Evolutionary conservation across 108 stramenopile genomes (phyloP), one percentile per base, ranked within the genome.

Genomic region (Cyclotella choctawhatcheeana): DNA sequence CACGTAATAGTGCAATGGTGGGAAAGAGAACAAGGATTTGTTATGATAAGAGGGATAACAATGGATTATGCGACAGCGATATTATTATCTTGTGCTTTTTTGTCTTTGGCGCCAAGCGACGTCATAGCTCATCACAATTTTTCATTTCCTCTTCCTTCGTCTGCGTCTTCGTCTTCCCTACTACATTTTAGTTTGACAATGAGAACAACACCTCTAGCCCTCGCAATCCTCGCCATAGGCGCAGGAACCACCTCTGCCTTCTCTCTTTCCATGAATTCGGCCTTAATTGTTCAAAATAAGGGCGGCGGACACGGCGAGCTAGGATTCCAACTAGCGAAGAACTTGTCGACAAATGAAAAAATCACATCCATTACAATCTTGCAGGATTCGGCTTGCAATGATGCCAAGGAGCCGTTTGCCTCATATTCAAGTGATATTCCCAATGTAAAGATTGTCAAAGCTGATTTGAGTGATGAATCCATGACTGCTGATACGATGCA

Each of bases 221-320:
- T 50, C 71, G 34, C 71, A 54, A 56, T 82, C 71, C 60, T 77
- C 40, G 43, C 60, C 48, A 10, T 68, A 40, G 73, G 52, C 18
- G 58, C 43, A 31, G 50, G 44, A 32, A 40, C 35, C 65, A 45
- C 71, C 3, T 73, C 70, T 24, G 64, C 71, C 43, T 82, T 76
- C 50, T 82, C 82, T 16, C 67, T 89, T 29, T 76, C 76, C 60
- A 89, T 89, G 88, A 83, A 76, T 73, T 45, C 88, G 6, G 93
- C 93, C 8, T 72, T 93, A 33, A 93, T 93, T 75, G 89, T 93
- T 0, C 93, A 93, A 74, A 93, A 93, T 74, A 93, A 93, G 71
- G 93, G 93, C 21, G 93, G 90, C 6, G 93, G 93, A 1, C 93
- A 93, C 60, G 93, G 93, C 25, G 93, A 93, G 64, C 71, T 93